Evolutionary conservation across 106 monocot genomes (phyloP).

Genomic region (Acorus gramineus): DNA sequence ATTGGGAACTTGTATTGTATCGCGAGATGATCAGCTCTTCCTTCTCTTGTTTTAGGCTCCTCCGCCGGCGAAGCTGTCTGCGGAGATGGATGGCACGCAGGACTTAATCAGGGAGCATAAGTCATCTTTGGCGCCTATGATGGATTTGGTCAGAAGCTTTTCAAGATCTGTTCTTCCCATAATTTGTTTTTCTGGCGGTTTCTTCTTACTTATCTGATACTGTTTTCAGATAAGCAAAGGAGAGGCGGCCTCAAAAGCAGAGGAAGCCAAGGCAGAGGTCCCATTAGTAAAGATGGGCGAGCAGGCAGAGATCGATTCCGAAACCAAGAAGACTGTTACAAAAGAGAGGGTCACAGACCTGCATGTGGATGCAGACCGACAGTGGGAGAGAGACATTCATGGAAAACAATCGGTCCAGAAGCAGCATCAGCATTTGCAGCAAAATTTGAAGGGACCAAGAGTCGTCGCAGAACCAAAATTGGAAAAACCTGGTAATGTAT

Average conservation of each 20-base stretch:
- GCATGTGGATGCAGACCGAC: slow-evolving; percentile 58
- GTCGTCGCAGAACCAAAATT: slow-evolving; percentile 21
- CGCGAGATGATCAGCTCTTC: not conserved
- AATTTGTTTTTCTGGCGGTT: no score
- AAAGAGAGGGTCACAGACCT: slow-evolving; percentile 9
- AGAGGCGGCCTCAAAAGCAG: no score
- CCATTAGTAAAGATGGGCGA: no score
- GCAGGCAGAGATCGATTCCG: no score
- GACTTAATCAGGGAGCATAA: slow-evolving; percentile 23
- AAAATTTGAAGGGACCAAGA: slow-evolving; percentile 24
- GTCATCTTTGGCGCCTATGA: slow-evolving; percentile 13
- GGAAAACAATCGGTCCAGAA: slow-evolving; percentile 23
- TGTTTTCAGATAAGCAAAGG: no score
- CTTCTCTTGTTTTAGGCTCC: slow-evolving; percentile 41
- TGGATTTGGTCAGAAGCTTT: slow-evolving; percentile 41
- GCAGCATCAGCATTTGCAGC: slow-evolving; percentile 26
- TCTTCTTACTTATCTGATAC: no score
- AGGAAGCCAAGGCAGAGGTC: no score
- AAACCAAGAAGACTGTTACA: no score
- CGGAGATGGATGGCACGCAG: slow-evolving; percentile 38
- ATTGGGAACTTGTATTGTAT: not conserved
- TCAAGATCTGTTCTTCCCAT: no score
- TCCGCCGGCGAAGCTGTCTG: slow-evolving; percentile 66
- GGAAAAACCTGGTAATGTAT: slow-evolving; percentile 32
- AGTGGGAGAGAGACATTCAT: slow-evolving; percentile 19